Evolutionary conservation across 2,329 filamentous ascomycete genomes (phyloP).

Genomic region (Trichothecium roseum): DNA sequence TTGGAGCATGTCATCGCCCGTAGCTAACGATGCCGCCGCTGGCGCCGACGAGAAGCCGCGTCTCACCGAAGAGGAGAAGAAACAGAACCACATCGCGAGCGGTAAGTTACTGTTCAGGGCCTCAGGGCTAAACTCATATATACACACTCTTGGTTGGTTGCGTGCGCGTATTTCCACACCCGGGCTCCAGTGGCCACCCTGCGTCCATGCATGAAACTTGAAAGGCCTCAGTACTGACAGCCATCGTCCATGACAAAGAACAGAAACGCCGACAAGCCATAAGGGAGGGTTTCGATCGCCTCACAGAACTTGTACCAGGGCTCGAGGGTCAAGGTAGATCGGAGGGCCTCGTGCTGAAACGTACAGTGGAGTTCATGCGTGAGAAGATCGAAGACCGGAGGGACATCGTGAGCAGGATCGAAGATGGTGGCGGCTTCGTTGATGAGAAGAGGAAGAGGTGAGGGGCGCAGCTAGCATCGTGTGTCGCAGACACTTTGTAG

Average conservation of each 20-base stretch:
- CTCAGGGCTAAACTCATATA: too few relatives aligned
- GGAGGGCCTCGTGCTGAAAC: slow-evolving; percentile 72
- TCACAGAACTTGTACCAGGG: slow-evolving; percentile 72
- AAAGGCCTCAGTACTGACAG: too few relatives aligned
- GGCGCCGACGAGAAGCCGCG: slow-evolving; percentile 36
- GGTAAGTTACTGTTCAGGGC: slow-evolving; percentile 22
- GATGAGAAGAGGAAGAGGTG: slow-evolving; percentile 34
- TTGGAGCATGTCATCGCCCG: slow-evolving; percentile 8
- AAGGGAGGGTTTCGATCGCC: slow-evolving; percentile 70
- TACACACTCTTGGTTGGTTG: too few relatives aligned
- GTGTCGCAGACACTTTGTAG: background rate
- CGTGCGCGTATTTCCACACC: too few relatives aligned
- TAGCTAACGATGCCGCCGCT: slow-evolving; percentile 7
- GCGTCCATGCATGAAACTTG: background rate
- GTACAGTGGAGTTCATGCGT: slow-evolving; percentile 56
- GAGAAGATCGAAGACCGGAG: slow-evolving; percentile 49
- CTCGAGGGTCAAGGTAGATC: slow-evolving; percentile 75
- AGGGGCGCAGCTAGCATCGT: slow-evolving; percentile 7
- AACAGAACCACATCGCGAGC: slow-evolving; percentile 44
- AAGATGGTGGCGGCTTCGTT: slow-evolving; percentile 47
- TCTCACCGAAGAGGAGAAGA: slow-evolving; percentile 43
- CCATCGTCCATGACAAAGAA: too few relatives aligned
- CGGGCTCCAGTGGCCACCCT: background rate
- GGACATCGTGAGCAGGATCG: slow-evolving; percentile 45
- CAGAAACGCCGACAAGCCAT: slow-evolving; percentile 51